These are phyloP conservation scores for Fusarium circinatum DNA, from an alignment of 2,329 filamentous ascomycete species.

Conservation along the genomic window DNA sequence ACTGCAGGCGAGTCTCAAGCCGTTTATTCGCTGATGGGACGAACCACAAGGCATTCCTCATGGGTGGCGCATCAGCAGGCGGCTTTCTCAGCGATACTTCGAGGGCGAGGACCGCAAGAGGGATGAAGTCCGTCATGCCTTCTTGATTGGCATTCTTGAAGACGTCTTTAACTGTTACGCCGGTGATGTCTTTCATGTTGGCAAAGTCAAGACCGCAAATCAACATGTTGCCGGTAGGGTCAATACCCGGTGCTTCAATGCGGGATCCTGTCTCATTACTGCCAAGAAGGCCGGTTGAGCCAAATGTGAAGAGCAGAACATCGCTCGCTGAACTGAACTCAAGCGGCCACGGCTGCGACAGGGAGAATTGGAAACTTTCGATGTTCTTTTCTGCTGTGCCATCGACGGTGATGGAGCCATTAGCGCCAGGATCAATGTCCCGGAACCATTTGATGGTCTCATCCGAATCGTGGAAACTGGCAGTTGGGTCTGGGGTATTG, in stretches of 20 bases:
- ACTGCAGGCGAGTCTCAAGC: background rate
- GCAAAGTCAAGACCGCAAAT: slow-evolving; percentile 1
- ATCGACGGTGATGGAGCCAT: background rate
- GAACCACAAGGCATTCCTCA: background rate
- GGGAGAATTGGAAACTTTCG: background rate
- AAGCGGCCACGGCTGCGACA: background rate
- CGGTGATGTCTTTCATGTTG: background rate
- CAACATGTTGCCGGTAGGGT: background rate
- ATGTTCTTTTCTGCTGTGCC: background rate
- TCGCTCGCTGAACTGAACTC: background rate
- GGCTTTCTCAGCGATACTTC: background rate
- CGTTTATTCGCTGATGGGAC: background rate
- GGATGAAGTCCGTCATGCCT: background rate
- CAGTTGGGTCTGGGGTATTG: background rate
- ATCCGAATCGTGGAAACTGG: background rate
- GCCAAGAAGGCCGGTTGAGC: background rate
- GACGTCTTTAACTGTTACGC: background rate
- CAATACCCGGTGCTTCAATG: background rate
- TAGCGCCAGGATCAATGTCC: background rate
- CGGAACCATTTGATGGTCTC: background rate
- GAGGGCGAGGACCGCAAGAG: background rate
- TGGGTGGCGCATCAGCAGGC: background rate
- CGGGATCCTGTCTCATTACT: background rate
- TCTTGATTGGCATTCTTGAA: background rate
- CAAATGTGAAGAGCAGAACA: slow-evolving; percentile 1